phyloP scores from a whole-genome alignment of 148 eudicot species.

The Fallopia convolvulus region DNA sequence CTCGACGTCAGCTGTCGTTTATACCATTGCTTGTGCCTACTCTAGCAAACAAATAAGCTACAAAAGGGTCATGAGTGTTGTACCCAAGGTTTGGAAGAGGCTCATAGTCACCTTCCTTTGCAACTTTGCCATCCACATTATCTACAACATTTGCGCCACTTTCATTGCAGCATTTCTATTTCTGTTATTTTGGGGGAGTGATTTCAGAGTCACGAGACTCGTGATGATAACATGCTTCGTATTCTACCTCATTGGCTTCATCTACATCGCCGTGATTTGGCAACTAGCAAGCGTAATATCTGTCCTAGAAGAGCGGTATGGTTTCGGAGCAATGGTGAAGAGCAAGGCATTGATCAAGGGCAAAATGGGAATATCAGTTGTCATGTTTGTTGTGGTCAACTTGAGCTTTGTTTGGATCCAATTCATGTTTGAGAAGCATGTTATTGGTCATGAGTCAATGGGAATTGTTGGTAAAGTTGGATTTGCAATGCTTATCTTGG shows the following conservation, averaged over 20 bases:
- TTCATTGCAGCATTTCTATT: not conserved
- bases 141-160: conserved; percentile 16
- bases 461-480: conserved; percentile 21
- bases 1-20: conserved; percentile 34
- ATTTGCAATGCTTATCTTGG: conserved; percentile 26
- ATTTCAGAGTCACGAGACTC: not conserved
- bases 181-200: not conserved
- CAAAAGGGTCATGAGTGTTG: conserved; percentile 23
- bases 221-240: not conserved
- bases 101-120: conserved; percentile 36
- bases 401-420: conserved; percentile 25
- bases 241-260: conserved; percentile 27
- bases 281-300: conserved; percentile 46
- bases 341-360: conserved; percentile 44
- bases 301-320: conserved; percentile 40
- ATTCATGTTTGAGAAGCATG: conserved; percentile 21
- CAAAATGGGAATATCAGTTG: conserved; percentile 27
- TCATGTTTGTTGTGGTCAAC: conserved; percentile 20
- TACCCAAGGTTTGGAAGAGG: conserved; percentile 43
- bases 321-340: conserved; percentile 42
- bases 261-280: conserved; percentile 37
- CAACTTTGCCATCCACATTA: conserved; percentile 19
- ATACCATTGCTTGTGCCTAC: conserved; percentile 37
- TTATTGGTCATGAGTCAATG: conserved; percentile 16
- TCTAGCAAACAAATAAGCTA: conserved; percentile 26